Evolutionary conservation across 306 rosid species (phyloP).

Genomic region (Lagenaria siceraria): DNA sequence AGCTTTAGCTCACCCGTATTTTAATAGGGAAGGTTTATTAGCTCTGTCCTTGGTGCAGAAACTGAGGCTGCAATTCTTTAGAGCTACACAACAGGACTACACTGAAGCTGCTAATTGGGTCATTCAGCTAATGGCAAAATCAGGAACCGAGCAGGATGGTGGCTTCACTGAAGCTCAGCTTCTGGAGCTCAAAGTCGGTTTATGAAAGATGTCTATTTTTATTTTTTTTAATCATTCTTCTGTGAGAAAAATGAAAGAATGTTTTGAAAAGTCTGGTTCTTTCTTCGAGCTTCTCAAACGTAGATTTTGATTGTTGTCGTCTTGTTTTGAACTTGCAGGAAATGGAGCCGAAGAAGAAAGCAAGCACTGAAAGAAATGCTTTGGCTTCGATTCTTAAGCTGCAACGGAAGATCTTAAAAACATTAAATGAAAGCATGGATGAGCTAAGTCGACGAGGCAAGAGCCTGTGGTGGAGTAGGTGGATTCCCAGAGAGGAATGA

Average conservation of each 20-base stretch:
- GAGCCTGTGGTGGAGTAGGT: conserved; percentile 94
- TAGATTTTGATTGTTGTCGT: background rate
- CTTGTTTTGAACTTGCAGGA: conserved; percentile 27
- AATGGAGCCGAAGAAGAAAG: conserved; percentile 62
- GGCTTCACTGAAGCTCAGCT: conserved; percentile 98
- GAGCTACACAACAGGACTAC: conserved; percentile 82
- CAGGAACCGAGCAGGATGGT: conserved; percentile 74
- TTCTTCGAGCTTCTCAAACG: background rate
- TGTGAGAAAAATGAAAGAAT: background rate
- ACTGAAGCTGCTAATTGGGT: conserved; percentile 83
- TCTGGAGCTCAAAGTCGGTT: conserved; percentile 54
- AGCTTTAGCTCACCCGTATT: conserved; percentile 84
- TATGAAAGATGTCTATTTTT: background rate
- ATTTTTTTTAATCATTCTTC: background rate
- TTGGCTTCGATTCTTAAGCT: conserved; percentile 72
- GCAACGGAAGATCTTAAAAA: conserved; percentile 58
- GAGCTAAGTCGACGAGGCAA: conserved; percentile 57
- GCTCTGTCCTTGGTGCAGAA: conserved; percentile 76
- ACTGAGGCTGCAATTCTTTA: conserved; percentile 54
- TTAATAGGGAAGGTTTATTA: conserved; percentile 66
- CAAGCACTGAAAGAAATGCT: conserved; percentile 48
- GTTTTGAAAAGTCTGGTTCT: background rate
- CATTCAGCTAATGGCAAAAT: conserved; percentile 71
- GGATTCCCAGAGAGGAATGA: conserved; percentile 96
- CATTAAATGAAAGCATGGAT: conserved; percentile 78